Evolutionary conservation across 1,284 basidiomycete species (phyloP), one percentile per base, ranked within the genome.

Genomic region (Melampsora larici-populina): DNA sequence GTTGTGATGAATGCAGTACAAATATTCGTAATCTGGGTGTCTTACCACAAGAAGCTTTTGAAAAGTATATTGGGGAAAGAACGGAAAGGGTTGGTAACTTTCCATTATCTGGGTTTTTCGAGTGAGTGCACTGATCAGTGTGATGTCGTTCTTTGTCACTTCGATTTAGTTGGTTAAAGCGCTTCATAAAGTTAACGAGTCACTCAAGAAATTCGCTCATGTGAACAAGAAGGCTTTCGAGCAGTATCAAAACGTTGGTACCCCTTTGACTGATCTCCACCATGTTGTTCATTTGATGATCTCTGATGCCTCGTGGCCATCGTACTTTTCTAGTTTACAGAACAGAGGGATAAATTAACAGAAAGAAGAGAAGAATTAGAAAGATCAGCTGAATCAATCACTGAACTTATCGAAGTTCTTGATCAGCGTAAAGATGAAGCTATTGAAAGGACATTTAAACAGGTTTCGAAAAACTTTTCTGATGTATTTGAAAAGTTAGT

Each of bases 151-250:
- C 43, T 21, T 46, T 24, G 15, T 43, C 26, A 31, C 31, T 60
- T 60, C 43, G n/a, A 58, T 43, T 68, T 62, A 96, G 92, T 87
- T 99, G 51, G 88, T 96, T 81, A 95, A 93, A 86, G 91, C 91
- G 80, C 87, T 99, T 49, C 94, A 97, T 82, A 88, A 88, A 31
- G 90, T 94, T 80, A 95, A 97, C 82, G 94, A 97, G 81, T 89
- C 89, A 40, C 86, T 99, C 80, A 97, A 96, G 84, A 95, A 95
- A 84, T 99, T 94, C 82, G 91, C 93, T 0, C 95, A 98, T 83
- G 96, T 99, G 80, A 99, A 99, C 87, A 99, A 99, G 87, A 98
- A 98, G 84, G 97, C 96, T 0, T 96, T 97, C 82, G 97, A 99
- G 79, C 83, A 84, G 81, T 84, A 83, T 80, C 81, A 83, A 80